Evolutionary conservation across 768 basidiomycete genomes (phyloP).

Genomic region (Lactifluus pinguis): DNA sequence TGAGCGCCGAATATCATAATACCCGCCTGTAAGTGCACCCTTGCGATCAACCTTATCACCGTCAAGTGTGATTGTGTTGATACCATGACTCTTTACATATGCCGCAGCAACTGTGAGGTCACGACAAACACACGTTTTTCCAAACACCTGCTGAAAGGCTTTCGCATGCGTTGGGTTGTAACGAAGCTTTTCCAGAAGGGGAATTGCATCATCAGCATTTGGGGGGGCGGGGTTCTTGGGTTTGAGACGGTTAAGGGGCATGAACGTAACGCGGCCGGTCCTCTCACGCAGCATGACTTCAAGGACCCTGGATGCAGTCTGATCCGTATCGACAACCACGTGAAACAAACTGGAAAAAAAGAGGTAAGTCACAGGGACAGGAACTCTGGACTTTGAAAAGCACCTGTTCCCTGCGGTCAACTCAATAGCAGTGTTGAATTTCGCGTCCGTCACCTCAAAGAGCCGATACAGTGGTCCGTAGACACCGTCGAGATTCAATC

Average conservation of each 20-base stretch:
- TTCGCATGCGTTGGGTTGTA: conserved; percentile 64
- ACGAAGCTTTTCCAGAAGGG: conserved; percentile 72
- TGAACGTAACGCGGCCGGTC: conserved; percentile 92
- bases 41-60: conserved; percentile 97
- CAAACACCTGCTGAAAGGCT: conserved; percentile 96
- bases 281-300: conserved; percentile 91
- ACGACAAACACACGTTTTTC: conserved; percentile 92
- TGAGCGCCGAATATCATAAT: conserved; percentile 84
- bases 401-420: conserved; percentile 94
- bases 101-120: conserved; percentile 88
- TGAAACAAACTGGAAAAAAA: conserved; percentile 72
- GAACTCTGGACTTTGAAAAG: neutral
- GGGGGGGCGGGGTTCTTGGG: conserved; percentile 59
- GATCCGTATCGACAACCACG: conserved; percentile 94
- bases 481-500: conserved; percentile 70
- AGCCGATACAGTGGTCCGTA: conserved; percentile 92
- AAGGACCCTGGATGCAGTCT: conserved; percentile 84
- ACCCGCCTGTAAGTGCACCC: conserved; percentile 92
- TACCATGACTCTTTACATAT: conserved; percentile 88
- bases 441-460: conserved; percentile 80
- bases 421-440: conserved; percentile 89
- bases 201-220: conserved; percentile 69
- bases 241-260: conserved; percentile 93
- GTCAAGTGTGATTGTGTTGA: conserved; percentile 95
- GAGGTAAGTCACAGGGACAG: neutral